Percentiles rank a stretch among this genome's conserved stretches.
Evolutionary conservation across 306 rosid species (phyloP).

Genomic region (Macrotyloma uniflorum): DNA sequence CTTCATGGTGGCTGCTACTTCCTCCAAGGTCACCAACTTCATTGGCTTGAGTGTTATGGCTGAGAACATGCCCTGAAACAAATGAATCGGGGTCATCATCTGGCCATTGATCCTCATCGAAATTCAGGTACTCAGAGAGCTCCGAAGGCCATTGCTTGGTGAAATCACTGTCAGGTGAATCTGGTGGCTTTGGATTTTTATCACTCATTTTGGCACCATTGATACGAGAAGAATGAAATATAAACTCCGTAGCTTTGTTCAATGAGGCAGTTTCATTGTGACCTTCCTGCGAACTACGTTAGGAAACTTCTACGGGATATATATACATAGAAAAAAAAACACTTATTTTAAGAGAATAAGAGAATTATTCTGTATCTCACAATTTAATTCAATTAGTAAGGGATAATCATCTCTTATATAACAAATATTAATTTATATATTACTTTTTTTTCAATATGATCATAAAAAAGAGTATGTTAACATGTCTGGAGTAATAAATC

Average conservation of each 20-base stretch:
- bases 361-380: no score
- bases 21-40: conserved; percentile 46
- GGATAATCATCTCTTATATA: no score
- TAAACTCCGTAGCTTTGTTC: conserved; percentile 15
- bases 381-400: no score
- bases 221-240: conserved; percentile 33
- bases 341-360: no score
- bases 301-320: conserved; percentile 65
- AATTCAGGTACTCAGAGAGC: conserved; percentile 52
- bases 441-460: no score
- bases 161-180: conserved; percentile 44
- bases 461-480: no score
- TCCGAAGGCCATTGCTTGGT: conserved; percentile 46
- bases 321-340: no score
- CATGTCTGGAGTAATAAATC: neutral
- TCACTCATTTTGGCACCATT: conserved; percentile 52
- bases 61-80: conserved; percentile 37
- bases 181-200: conserved; percentile 35
- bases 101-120: conserved; percentile 51
- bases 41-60: conserved; percentile 35
- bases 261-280: conserved; percentile 56
- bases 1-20: conserved; percentile 45
- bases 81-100: conserved; percentile 37
- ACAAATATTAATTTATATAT: no score
- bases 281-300: conserved; percentile 58